phyloP scores from a whole-genome alignment of 169 alveolate species.

The Eimeria maxima region DNA sequence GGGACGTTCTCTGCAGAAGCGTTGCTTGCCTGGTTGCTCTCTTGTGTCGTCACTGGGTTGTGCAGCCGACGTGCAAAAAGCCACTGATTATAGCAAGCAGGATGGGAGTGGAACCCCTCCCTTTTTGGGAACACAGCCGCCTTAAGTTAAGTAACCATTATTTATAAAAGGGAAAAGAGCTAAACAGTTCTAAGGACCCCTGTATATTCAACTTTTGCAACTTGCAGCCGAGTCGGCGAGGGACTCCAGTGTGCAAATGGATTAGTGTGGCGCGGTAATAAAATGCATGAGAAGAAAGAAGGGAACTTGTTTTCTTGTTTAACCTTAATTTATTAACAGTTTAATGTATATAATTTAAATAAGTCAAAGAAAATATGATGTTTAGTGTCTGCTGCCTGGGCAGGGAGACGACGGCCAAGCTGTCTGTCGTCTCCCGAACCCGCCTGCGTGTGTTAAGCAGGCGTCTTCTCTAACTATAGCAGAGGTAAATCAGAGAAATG shows the following conservation, averaged over 20 bases:
- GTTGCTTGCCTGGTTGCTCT: background rate
- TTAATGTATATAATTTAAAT: background rate
- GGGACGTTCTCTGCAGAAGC: background rate
- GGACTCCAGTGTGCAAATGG: too few relatives aligned
- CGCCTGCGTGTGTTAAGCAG: background rate
- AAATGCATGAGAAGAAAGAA: background rate
- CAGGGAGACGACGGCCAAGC: conserved; percentile 53
- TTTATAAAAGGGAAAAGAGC: background rate
- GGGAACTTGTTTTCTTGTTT: background rate
- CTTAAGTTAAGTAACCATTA: background rate
- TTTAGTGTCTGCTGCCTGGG: conserved; percentile 5
- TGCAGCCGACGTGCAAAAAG: background rate
- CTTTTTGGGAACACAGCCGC: background rate
- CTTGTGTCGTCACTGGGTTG: background rate
- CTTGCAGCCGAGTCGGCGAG: background rate
- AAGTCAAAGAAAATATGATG: background rate
- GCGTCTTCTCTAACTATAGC: background rate
- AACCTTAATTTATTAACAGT: background rate
- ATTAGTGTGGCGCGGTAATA: too few relatives aligned
- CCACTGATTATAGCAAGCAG: background rate
- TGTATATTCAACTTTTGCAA: background rate
- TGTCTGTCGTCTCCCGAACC: background rate
- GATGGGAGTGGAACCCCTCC: background rate
- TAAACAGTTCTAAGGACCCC: background rate
- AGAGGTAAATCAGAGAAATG: background rate